Base-by-base conservation (phyloP, 768 basidiomycete species). In the Xanthoconium purpureum region DNA sequence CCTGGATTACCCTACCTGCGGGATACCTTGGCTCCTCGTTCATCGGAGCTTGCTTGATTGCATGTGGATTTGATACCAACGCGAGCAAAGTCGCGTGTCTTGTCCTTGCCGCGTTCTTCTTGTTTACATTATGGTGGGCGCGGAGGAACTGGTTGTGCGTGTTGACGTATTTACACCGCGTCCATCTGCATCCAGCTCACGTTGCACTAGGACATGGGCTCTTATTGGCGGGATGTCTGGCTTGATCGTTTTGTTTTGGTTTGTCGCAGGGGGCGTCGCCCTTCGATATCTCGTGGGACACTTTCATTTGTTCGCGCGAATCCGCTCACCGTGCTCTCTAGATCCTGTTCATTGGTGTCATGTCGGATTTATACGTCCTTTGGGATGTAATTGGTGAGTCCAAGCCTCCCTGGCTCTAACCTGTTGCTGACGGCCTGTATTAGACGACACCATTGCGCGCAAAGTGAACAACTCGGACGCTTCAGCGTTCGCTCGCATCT, bases 401-500 rank as follows among this genome's bases (percentile, higher is more conserved):
- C n/a, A 36, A 20, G 7, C 17, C 13, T 15, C 46, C 18, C 9
- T 49, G 24, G 24, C 24, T 33, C 6, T 20, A 20, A 47, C 50
- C 4, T 18, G 20, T 12, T 32, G 33, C 35, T 67, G 4, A 57
- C 32, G 3, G 10, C 20, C 32, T 24, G 4, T 24, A 32, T 15
- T 63, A 88, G 93, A 92, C 69, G 91, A 94, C 63, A 94, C 91
- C 12, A 82, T 93, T 48, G 82, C 85, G 3, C 79, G 91, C 45
- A 92, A 92, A 70, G 84, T 90, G 58, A 94, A 94, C 62, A 80
- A 81, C n/a, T 91, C 89, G 17, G 94, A 96, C 65, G 94, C 94
- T 1, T 85, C 87, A 5, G 84, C 85, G 10, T 96, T 94, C 63
- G 89, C 94, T 3, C 75, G 85, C 17, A 83, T 91, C 46, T 94